Evolutionary conservation across 306 rosid species (phyloP).

Genomic region (Prinsepia uniflora): DNA sequence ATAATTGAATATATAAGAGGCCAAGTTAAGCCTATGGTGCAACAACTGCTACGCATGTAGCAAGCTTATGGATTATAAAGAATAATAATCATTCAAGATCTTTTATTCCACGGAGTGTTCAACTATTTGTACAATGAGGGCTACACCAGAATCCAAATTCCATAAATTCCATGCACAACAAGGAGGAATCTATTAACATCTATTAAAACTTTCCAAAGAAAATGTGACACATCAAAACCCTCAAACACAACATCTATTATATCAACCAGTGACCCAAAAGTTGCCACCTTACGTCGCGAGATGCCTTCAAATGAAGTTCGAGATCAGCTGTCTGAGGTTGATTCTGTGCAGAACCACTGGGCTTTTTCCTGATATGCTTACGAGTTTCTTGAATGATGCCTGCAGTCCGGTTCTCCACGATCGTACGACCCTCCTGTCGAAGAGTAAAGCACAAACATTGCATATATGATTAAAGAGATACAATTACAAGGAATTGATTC

Average conservation of each 20-base stretch:
- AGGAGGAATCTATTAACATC: neutral
- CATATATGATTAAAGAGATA: constrained; percentile 18
- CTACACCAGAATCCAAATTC: neutral
- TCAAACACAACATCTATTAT: constrained; percentile 27
- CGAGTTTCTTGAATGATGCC: constrained; percentile 94
- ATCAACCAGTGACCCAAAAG: constrained; percentile 66
- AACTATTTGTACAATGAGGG: neutral
- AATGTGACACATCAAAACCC: neutral
- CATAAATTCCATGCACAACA: neutral
- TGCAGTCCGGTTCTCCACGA: constrained; percentile 73
- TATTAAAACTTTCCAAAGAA: neutral
- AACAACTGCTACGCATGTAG: neutral
- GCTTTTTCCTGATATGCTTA: constrained; percentile 73
- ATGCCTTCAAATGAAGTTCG: constrained; percentile 96
- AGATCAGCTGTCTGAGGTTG: constrained; percentile 52
- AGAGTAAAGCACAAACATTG: constrained; percentile 1
- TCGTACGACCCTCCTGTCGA: constrained; percentile 72
- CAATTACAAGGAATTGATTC: neutral
- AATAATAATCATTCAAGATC: neutral
- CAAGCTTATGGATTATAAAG: neutral
- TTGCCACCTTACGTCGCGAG: constrained; percentile 98
- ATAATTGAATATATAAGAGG: neutral
- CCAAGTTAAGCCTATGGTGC: neutral
- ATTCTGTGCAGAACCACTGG: constrained; percentile 38
- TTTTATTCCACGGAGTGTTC: neutral